A percentile compares a stretch with the other conserved stretches of the same genome.
These are phyloP conservation scores for Plasmodium coatneyi DNA, from an alignment of 169 alveolate genomes.

Conservation along the genomic window DNA sequence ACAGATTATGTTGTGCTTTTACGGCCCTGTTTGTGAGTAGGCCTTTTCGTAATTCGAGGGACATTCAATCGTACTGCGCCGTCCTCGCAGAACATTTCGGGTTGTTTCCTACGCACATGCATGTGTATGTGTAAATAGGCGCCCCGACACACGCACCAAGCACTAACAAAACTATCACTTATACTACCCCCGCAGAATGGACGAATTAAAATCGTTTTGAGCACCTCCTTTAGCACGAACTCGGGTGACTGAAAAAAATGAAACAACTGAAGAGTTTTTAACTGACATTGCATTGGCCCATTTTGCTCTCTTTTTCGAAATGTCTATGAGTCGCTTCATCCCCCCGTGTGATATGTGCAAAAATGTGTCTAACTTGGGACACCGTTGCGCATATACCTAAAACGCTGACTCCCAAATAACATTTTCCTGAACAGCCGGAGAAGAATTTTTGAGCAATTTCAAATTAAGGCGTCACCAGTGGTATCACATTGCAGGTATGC, in stretches of 20 bases:
- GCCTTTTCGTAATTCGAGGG: background rate
- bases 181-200: slow-evolving; percentile 79
- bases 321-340: background rate
- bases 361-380: background rate
- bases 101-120: background rate
- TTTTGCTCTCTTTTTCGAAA: background rate
- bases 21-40: background rate
- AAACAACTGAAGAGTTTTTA: background rate
- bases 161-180: background rate
- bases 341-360: background rate
- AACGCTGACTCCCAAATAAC: slow-evolving; percentile 29
- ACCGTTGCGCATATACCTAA: background rate
- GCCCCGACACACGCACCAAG: background rate
- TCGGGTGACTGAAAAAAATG: slow-evolving; percentile 42
- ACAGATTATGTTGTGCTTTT: background rate
- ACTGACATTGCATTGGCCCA: background rate
- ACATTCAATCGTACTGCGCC: too few species aligned
- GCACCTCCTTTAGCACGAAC: slow-evolving; percentile 77
- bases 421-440: slow-evolving; percentile 68
- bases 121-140: background rate
- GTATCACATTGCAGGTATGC: slow-evolving; percentile 88
- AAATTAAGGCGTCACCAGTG: slow-evolving; percentile 86
- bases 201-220: slow-evolving; percentile 81
- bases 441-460: slow-evolving; percentile 84
- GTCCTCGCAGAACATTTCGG: background rate